A percentile compares a stretch with the other conserved stretches of the same genome.
phyloP scores from a whole-genome alignment of 164 flowering plant species.

The Kingdonia uniflora region DNA sequence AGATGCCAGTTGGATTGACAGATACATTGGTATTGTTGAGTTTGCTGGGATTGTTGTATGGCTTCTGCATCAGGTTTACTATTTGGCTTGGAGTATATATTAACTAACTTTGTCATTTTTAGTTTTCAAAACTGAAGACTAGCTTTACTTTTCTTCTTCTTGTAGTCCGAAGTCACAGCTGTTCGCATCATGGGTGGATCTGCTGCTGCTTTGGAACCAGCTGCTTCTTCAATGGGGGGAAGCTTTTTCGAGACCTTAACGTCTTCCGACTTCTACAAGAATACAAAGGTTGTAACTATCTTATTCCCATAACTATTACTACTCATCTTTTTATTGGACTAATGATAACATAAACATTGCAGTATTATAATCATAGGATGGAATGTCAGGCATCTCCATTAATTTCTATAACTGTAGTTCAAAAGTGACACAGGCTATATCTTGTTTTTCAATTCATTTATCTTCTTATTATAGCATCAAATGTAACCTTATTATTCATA shows the following conservation, averaged over 20 bases:
- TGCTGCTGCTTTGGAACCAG: conserved; percentile 5
- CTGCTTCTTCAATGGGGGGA: conserved; percentile 50
- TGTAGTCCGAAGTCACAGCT: conserved; percentile 61
- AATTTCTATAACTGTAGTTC: too few species aligned
- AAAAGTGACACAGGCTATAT: too few species aligned
- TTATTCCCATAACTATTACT: background rate
- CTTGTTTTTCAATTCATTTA: too few species aligned
- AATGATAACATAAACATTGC: too few species aligned
- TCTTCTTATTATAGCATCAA: too few species aligned
- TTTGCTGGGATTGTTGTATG: conserved; percentile 92
- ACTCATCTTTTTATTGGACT: too few species aligned
- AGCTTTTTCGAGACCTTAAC: conserved; percentile 70
- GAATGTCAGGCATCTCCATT: too few species aligned
- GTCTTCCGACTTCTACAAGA: conserved; percentile 74
- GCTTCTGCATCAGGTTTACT: conserved; percentile 91
- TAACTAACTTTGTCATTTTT: too few species aligned
- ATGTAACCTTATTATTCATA: too few species aligned
- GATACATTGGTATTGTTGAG: conserved; percentile 88
- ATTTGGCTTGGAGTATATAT: too few species aligned
- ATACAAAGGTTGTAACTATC: conserved; percentile 45
- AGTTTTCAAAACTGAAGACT: too few species aligned
- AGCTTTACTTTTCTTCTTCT: background rate
- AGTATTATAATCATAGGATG: too few species aligned
- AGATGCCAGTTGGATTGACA: conserved; percentile 94
- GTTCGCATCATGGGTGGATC: conserved; percentile 10